phyloP scores from a whole-genome alignment of 306 rosid genomes.

The Hippophae gyantsensis region DNA sequence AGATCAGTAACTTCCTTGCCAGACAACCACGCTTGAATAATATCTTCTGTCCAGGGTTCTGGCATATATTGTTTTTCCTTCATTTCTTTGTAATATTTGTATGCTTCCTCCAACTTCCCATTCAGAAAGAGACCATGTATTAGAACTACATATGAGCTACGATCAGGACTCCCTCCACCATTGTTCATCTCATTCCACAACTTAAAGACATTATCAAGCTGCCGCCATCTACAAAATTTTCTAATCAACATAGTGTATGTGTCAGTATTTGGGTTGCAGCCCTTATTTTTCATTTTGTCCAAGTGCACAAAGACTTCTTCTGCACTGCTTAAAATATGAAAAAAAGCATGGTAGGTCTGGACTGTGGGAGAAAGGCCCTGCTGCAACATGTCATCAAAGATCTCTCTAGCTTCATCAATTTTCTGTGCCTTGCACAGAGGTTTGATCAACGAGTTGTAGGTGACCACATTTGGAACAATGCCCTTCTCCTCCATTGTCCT shows the following conservation, averaged over 20 bases:
- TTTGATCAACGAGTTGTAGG: slow-evolving; percentile 71
- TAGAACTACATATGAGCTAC: slow-evolving; percentile 69
- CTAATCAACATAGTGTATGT: slow-evolving; percentile 83
- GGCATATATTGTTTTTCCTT: slow-evolving; percentile 60
- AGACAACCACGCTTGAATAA: slow-evolving; percentile 69
- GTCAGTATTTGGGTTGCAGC: slow-evolving; percentile 59
- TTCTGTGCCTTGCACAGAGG: slow-evolving; percentile 61
- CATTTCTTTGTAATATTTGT: slow-evolving; percentile 71
- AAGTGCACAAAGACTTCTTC: slow-evolving; percentile 60
- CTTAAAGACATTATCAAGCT: slow-evolving; percentile 56
- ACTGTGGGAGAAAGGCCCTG: slow-evolving; percentile 49
- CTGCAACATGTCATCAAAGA: slow-evolving; percentile 48
- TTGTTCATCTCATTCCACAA: slow-evolving; percentile 69
- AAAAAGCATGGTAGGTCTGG: slow-evolving; percentile 75
- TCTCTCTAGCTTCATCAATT: slow-evolving; percentile 46
- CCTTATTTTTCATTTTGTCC: slow-evolving; percentile 48
- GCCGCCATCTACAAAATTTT: slow-evolving; percentile 77
- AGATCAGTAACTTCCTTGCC: slow-evolving; percentile 32
- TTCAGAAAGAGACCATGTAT: slow-evolving; percentile 84
- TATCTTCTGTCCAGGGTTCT: slow-evolving; percentile 63
- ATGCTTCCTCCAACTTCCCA: slow-evolving; percentile 61
- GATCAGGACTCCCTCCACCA: slow-evolving; percentile 53
- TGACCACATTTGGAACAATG: slow-evolving; percentile 50
- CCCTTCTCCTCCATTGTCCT: slow-evolving; percentile 55
- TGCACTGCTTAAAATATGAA: slow-evolving; percentile 41